Conservation (phyloP, 352 stramenopile species). For the Phytophthora hybrid region DNA sequence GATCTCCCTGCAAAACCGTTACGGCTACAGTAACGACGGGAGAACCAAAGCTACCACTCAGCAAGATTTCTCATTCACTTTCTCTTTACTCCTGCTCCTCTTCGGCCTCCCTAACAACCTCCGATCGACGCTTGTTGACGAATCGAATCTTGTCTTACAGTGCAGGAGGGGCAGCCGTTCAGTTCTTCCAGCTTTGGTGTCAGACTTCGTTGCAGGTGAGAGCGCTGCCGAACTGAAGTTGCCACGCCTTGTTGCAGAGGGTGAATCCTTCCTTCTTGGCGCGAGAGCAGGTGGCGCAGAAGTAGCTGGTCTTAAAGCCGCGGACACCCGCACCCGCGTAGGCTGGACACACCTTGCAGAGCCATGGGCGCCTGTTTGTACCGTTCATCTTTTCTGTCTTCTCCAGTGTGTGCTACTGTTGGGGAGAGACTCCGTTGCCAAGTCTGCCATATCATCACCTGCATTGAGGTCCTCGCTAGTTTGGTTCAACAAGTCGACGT, state of each 20-base stretch:
- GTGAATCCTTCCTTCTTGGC: conserved; percentile 13
- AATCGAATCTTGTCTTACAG: conserved; percentile 25
- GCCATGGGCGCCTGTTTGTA: conserved; percentile 25
- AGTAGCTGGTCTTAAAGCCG: conserved; percentile 33
- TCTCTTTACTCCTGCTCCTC: too few species aligned
- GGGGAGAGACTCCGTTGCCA: conserved; percentile 17
- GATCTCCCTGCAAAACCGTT: conserved; percentile 19
- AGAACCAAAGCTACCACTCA: conserved; percentile 7
- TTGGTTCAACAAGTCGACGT: conserved; percentile 18
- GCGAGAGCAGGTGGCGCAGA: conserved; percentile 15
- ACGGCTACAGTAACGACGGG: not conserved
- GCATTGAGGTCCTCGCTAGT: conserved; percentile 15
- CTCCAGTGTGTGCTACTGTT: conserved; percentile 1
- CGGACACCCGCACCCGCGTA: conserved; percentile 6
- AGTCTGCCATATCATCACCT: conserved; percentile 3
- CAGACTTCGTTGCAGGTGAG: conserved; percentile 24
- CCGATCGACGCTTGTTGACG: conserved; percentile 5
- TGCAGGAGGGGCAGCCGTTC: conserved; percentile 5
- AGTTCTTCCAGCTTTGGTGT: conserved; percentile 32
- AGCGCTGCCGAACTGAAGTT: conserved; percentile 1
- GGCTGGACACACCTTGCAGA: conserved; percentile 35
- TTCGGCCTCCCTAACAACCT: not conserved
- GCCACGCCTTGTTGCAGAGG: conserved; percentile 19
- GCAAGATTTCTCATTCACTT: not conserved
- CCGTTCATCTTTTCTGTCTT: conserved; percentile 28